Base-by-base conservation (phyloP, 1,284 basidiomycete genomes). In the Thelephora terrestris region DNA sequence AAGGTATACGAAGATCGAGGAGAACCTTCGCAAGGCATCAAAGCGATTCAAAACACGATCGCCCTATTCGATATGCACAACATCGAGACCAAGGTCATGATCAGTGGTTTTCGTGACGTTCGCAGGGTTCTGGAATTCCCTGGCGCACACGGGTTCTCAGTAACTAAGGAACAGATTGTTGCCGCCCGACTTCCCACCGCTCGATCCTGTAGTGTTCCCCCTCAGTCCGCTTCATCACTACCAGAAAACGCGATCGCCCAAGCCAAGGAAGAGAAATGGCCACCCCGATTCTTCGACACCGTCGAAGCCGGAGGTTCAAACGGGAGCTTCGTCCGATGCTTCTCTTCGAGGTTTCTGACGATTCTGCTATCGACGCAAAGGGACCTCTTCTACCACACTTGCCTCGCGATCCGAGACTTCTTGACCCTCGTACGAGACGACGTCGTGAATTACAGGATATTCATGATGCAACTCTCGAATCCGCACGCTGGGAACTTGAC, bases 41-140 rank as follows among this genome's bases (percentile, higher is more conserved):
- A 73, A 50, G 58, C 65, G n/a, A 71, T 80, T 21, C 74, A 75
- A 50, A 62, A 70, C 1, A 74, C 70, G 34, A 59, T 69, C 27
- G 65, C 64, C 21, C 78, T 73, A 55, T 71, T 78, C 59, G 65
- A 57, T 39, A 58, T 61, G 37, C 65, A 73, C 50, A 53, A 65
- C 4, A 57, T 75, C 53, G 61, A 63, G 50, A 70, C 70, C 3
- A 67, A 65, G 34, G 47, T 77, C 38, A 60, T 77, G 45, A 70
- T 69, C 16, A 62, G 63, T 6, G 64, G 70, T 37, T 43, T 61
- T 24, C 35, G 48, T 20, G 49, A 50, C n/a, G 57, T 62, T 50
- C 43, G 58, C 39, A 25, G n/a, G 14, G n/a, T 42, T 21, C 18
- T 23, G n/a, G 21, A 42, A 10, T 42, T 42, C n/a, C 39, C 39